A percentile compares a stretch with the other conserved stretches of the same genome.
phyloP scores from a whole-genome alignment of 2,329 filamentous ascomycete species.

The Fusarium sp. region DNA sequence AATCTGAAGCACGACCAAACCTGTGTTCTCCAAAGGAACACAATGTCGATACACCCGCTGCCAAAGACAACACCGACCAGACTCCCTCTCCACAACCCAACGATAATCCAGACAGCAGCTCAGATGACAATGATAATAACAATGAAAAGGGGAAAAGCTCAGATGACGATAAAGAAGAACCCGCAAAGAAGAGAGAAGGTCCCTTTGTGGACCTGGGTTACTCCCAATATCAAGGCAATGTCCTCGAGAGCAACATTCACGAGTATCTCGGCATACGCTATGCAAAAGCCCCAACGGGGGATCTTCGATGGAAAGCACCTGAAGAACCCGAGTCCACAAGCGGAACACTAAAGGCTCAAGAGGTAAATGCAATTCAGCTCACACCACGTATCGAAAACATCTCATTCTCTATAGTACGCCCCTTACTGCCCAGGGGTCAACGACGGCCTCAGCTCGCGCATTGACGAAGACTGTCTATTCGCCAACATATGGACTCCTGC shows the following conservation, averaged over 20 bases:
- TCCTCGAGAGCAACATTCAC: conserved; percentile 52
- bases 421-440: conserved; percentile 55
- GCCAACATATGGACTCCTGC: conserved; percentile 61
- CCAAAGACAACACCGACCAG: not conserved
- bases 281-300: conserved; percentile 60
- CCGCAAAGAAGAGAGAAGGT: not conserved
- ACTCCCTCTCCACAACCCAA: not conserved
- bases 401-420: conserved; percentile 51
- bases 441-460: conserved; percentile 38
- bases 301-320: conserved; percentile 63
- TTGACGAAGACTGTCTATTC: conserved; percentile 59
- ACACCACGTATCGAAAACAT: not conserved
- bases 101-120: not conserved
- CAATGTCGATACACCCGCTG: not conserved
- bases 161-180: not conserved
- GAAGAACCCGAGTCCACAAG: conserved; percentile 52
- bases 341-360: conserved; percentile 50
- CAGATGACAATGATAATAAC: not conserved
- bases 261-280: conserved; percentile 62
- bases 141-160: not conserved
- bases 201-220: conserved; percentile 55
- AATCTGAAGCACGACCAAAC: conserved; percentile 3
- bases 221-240: conserved; percentile 55
- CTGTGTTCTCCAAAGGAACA: conserved; percentile 12
- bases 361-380: conserved; percentile 36